These are phyloP conservation scores for Boletus barrowsii DNA, from an alignment of 768 basidiomycete species.

Conservation along the genomic window DNA sequence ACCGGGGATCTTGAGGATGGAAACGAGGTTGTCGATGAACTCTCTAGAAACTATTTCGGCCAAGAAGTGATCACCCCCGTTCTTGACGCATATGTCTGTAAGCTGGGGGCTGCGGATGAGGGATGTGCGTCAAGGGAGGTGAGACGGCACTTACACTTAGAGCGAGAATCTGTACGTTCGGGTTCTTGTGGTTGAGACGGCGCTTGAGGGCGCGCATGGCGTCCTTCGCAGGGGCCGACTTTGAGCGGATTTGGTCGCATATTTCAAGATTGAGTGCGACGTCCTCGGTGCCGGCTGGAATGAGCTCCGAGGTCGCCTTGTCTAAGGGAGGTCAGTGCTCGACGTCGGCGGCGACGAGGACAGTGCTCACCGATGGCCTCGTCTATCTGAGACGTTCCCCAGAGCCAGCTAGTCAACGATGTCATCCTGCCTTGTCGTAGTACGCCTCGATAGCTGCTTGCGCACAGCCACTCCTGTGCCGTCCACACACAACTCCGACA, in stretches of 20 bases:
- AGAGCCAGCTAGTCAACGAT: constrained; percentile 64
- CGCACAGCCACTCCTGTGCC: constrained; percentile 18
- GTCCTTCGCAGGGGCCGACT: constrained; percentile 78
- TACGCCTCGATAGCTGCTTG: neutral
- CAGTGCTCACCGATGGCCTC: constrained; percentile 69
- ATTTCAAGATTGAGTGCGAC: constrained; percentile 93
- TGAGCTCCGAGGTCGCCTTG: constrained; percentile 89
- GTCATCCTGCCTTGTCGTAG: constrained; percentile 43
- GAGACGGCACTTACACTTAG: constrained; percentile 58
- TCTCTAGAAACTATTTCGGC: constrained; percentile 82
- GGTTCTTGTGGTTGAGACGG: constrained; percentile 90
- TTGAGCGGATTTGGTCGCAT: constrained; percentile 94
- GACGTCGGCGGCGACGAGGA: neutral
- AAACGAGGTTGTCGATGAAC: constrained; percentile 91
- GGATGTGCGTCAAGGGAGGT: neutral
- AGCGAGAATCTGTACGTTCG: constrained; percentile 89
- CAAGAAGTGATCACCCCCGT: constrained; percentile 91
- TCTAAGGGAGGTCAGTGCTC: constrained; percentile 49
- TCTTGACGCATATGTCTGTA: constrained; percentile 92
- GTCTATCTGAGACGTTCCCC: constrained; percentile 82
- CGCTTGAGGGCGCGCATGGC: constrained; percentile 88
- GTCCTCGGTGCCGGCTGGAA: constrained; percentile 82
- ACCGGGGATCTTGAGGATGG: constrained; percentile 74
- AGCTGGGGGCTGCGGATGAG: constrained; percentile 45
- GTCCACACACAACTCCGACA: constrained; percentile 4